Base-by-base conservation (phyloP, 179 eudicot genomes). In the Actinidia arguta region DNA sequence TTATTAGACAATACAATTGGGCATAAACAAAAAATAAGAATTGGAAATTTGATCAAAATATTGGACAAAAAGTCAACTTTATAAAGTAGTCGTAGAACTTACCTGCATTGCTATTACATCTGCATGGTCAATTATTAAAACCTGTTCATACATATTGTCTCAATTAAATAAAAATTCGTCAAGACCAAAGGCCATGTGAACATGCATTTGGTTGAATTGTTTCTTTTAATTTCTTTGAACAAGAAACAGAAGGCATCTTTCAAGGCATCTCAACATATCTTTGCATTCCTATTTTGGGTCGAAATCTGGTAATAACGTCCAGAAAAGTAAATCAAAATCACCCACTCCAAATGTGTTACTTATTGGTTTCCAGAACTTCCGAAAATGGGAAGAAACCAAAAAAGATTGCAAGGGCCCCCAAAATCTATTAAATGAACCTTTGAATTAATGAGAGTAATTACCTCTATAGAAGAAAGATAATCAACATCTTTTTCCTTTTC, bases 61-160 rank as follows among this genome's bases (percentile, higher is more conserved):
- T 20, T 4, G 73, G 1, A 25, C 24, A 62, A n/a, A 61, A 78
- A 25, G 47, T 75, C 78, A 39, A 22, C 14, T 56, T 18, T 42
- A 80, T 31, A 36, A 78, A 42, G 24, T 76, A 46, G 61, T 56
- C 18, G 48, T 63, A 74, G 52, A 72, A 73, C 73, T 64, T 88
- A 92, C 99, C 98, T 97, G 99, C 99, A 97, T 97, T 50, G 96
- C 80, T 84, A 95, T 91, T 79, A 97, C 92, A 86, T 97, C 98
- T 47, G 98, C 97, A 87, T 97, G 99, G 83, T 97, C 99, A 83
- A 97, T 85, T 52, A 97, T 83, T 85, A 97, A 86, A 85, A 97
- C 89, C 99, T 97, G 93, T 77, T 56, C 79, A 83, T 55, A 72
- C 55, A 76, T 44, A 51, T 12, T 68, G 58, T n/a, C 44, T 83